Percentiles rank a stretch among this genome's conserved stretches.
Evolutionary conservation across 352 stramenopile genomes (phyloP).

Genomic region (Pythium coloratum): DNA sequence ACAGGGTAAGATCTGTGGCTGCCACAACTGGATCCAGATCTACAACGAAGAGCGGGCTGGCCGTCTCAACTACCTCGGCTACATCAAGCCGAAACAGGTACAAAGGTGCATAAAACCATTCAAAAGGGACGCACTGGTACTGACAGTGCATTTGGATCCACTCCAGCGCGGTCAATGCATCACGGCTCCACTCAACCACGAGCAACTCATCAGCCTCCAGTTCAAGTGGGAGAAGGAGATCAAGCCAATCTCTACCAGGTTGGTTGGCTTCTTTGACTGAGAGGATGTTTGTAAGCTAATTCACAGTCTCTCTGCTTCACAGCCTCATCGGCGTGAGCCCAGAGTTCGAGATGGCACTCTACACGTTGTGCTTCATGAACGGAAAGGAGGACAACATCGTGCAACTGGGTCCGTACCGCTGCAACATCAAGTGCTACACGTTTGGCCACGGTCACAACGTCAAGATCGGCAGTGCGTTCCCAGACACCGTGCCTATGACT

Average conservation of each 20-base stretch:
- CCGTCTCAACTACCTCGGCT: constrained; percentile 92
- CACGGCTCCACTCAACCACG: constrained; percentile 78
- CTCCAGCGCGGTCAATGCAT: constrained; percentile 54
- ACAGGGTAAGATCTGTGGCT: constrained; percentile 87
- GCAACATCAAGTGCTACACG: constrained; percentile 90
- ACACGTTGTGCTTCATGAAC: constrained; percentile 95
- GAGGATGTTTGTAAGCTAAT: constrained; percentile 1
- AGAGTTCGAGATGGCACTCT: constrained; percentile 97
- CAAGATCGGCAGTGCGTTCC: constrained; percentile 85
- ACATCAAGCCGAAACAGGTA: constrained; percentile 87
- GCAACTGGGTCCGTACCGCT: constrained; percentile 80
- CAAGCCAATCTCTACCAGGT: constrained; percentile 92
- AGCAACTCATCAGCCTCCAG: constrained; percentile 94
- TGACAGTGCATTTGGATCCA: not conserved
- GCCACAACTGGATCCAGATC: constrained; percentile 98
- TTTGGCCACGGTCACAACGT: constrained; percentile 70
- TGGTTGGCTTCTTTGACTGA: not conserved
- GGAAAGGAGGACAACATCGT: constrained; percentile 88
- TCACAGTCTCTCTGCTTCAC: not conserved
- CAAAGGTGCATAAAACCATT: not conserved
- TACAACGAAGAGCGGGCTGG: constrained; percentile 94
- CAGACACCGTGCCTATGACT: constrained; percentile 67
- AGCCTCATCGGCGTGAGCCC: constrained; percentile 93
- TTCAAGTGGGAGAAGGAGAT: constrained; percentile 90
- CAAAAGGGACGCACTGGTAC: not conserved